Base-by-base conservation (phyloP, 2,329 filamentous ascomycete genomes). In the Trematosphaeria pertusa region DNA sequence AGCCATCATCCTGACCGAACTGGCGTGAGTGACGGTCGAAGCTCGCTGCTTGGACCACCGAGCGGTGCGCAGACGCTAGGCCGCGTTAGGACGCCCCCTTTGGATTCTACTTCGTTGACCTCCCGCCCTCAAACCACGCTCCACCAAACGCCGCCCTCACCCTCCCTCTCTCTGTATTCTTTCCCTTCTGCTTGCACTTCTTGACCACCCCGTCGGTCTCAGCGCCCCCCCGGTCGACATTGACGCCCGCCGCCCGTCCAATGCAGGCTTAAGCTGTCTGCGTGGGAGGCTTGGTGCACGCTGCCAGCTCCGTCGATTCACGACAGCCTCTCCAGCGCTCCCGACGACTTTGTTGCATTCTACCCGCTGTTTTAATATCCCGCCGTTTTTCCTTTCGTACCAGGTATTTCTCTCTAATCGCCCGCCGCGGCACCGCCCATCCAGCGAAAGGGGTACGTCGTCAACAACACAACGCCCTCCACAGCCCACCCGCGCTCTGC, bases 261-360 rank as follows among this genome's bases (percentile, higher is more conserved):
- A 72, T 72, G 69, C 69, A 65, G 57, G 65, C 64, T 67, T 72
- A 59, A 71, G 24, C 51, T 52, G 58, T 55, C 65, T 64, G 64
- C 60, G 60, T 57, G 65, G 65, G 67, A 71, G 67, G 64, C 65
- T 61, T 71, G 67, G 69, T 72, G 65, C 62, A 69, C 67, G 60
- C 65, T 71, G 67, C 67, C 69, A 70, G 65, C 65, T 70, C 60
- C 65, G 61, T 69, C 65, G 62, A 57, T 61, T 53, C 56, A 62
- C 65, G 65, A 69, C 67, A 63, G 65, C 67, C 67, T 69, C 65
- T 65, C 62, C 60, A 59, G 59, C 60, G 55, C 52, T 22, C 33
- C 61, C 52, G 51, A 49, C 61, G 58, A 52, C 62, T 46, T 54
- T 52, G 48, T 66, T 65, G 56, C 63, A 52, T 72, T 71, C 62